Evolutionary conservation across 2,329 filamentous ascomycete species (phyloP), one percentile per base, ranked within the genome.

Genomic region (Venturia asperata): DNA sequence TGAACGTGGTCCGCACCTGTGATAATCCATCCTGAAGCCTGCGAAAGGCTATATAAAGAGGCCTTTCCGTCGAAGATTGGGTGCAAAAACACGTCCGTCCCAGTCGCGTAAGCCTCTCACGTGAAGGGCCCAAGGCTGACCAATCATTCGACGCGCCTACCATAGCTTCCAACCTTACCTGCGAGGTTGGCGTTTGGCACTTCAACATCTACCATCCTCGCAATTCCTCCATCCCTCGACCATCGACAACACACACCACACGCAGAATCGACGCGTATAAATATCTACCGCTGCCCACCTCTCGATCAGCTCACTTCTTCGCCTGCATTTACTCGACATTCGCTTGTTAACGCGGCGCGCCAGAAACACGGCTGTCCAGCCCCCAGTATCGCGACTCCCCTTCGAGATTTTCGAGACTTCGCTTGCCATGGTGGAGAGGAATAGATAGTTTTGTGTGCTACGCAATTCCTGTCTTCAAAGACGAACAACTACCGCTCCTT

Each of bases 391-490:
- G 52, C 52, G 52, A 37, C 52, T 24, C 37, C 2, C 27, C 24
- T 27, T 30, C 52, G 27, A 58, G 24, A 21, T 27, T 27, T 30
- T n/a, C 37, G 52, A 30, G 11, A 19, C 30, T 58, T 58, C 30
- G 19, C 30, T 37, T 58, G 52, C 52, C 52, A 58, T 58, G 52
- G 27, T 37, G 30, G 15, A 37, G 30, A 34, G 27, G 30, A 37
- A 37, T 58, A 58, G 52, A 58, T 58, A 58, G 30, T 15, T n/a
- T 58, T 24, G 52, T 58, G 30, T 58, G 52, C 52, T 34, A 37
- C 1, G 2, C 52, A 19, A 37, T 37, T 58, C 13, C 17, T 27
- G 27, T 34, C 52, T n/a, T 34, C 10, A 37, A 52, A 13, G 47
- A 52, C 47, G 24, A 3, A 34, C 30, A 34, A 34, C 30, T 6